These are phyloP conservation scores for Botryobasidium botryosum DNA, from an alignment of 768 basidiomycete genomes.

Conservation along the genomic window DNA sequence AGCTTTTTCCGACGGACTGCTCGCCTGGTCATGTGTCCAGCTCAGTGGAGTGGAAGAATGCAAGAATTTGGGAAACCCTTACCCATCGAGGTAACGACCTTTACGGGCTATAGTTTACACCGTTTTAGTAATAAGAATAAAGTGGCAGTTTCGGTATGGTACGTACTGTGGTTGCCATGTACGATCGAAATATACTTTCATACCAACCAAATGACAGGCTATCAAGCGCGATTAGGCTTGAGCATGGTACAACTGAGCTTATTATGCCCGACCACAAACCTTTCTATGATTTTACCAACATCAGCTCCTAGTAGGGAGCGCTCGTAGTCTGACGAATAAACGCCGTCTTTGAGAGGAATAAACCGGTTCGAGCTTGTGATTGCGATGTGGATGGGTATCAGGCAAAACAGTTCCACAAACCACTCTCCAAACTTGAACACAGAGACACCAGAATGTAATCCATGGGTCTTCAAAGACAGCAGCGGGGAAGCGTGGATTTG, in stretches of 20 bases:
- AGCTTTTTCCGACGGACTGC: slow-evolving; percentile 49
- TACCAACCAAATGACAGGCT: slow-evolving; percentile 43
- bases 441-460: slow-evolving; percentile 19
- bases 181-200: slow-evolving; percentile 43
- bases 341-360: slow-evolving; percentile 41
- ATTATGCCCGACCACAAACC: slow-evolving; percentile 7
- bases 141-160: background rate
- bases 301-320: slow-evolving; percentile 39
- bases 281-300: slow-evolving; percentile 35
- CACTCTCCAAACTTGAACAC: slow-evolving; percentile 37
- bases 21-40: slow-evolving; percentile 24
- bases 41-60: background rate
- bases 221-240: background rate
- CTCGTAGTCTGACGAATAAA: slow-evolving; percentile 33
- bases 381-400: slow-evolving; percentile 49
- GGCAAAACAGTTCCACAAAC: slow-evolving; percentile 41
- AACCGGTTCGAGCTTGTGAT: slow-evolving; percentile 43
- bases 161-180: slow-evolving; percentile 37
- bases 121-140: background rate
- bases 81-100: slow-evolving; percentile 50
- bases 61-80: slow-evolving; percentile 6
- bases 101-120: slow-evolving; percentile 31
- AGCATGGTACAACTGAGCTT: background rate
- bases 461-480: slow-evolving; percentile 9
- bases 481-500: slow-evolving; percentile 18